These are phyloP conservation scores for Lichtheimia corymbifera DNA, from an alignment of 371 early-diverging fungal species.

Conservation along the genomic window DNA sequence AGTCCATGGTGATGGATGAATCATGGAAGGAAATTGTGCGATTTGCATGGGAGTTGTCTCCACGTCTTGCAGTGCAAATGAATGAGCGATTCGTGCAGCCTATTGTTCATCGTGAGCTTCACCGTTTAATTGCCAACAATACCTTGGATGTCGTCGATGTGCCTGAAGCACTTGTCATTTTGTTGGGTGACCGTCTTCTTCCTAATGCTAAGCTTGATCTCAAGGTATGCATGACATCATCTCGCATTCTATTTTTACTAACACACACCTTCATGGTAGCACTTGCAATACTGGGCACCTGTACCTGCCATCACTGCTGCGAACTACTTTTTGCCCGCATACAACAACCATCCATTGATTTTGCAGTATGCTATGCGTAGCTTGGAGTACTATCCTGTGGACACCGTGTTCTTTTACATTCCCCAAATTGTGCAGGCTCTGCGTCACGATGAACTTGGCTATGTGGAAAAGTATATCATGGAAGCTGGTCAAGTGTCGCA, in stretches of 20 bases:
- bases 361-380: slow-evolving; percentile 94
- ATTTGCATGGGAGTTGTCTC: slow-evolving; percentile 83
- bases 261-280: slow-evolving; percentile 38
- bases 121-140: slow-evolving; percentile 61
- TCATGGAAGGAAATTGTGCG: slow-evolving; percentile 74
- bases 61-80: slow-evolving; percentile 80
- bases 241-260: not conserved
- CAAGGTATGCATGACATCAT: slow-evolving; percentile 20
- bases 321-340: slow-evolving; percentile 70
- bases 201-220: slow-evolving; percentile 44
- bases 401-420: slow-evolving; percentile 95
- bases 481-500: slow-evolving; percentile 91
- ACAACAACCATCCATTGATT: slow-evolving; percentile 79
- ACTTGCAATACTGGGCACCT: slow-evolving; percentile 88
- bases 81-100: slow-evolving; percentile 71
- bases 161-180: slow-evolving; percentile 73
- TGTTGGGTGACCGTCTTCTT: slow-evolving; percentile 58
- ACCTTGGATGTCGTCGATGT: slow-evolving; percentile 70
- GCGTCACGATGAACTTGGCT: slow-evolving; percentile 85
- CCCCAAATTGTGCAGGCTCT: slow-evolving; percentile 99
- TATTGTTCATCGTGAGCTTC: slow-evolving; percentile 69
- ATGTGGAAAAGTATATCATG: slow-evolving; percentile 91
- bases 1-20: slow-evolving; percentile 47
- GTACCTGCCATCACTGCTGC: slow-evolving; percentile 93
- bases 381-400: slow-evolving; percentile 87